Base-by-base conservation (phyloP, 225 moss, liverwort and hornwort genomes). In the Marchantia paleacea region DNA sequence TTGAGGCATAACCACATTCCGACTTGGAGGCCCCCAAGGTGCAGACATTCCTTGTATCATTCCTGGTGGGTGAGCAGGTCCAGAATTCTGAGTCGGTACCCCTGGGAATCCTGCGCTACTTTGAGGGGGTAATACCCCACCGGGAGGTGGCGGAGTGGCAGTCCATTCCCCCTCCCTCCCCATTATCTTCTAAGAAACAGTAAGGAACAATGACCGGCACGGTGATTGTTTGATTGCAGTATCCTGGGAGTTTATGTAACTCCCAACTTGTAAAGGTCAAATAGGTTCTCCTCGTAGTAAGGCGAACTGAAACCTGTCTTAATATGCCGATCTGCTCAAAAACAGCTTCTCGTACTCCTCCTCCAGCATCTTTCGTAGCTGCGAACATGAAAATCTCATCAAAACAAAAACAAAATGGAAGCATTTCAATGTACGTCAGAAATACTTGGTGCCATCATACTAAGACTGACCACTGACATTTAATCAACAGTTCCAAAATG, bases 121-220 rank as follows among this genome's bases (percentile, higher is more conserved):
- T 20, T 58, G 80, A 69, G 62, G 69, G 24, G 83, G 79, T 55
- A 73, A 51, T 29, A 52, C 63, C 48, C 78, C 81, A 67, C 75
- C 78, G 72, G 81, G 78, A 83, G 78, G 83, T 76, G 81, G 83
- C 71, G 86, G 86, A 78, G 74, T 72, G 78, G 86, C 75, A 79
- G 69, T 82, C 86, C 86, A 87, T 68, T 87, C 86, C 81, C 84
- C 86, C 81, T 87, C 86, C 84, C 84, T 84, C 79, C 86, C 86
- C 86, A 87, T 87, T 15, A 20, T 30, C 79, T 24, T 65, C 51
- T 65, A 49, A 53, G 12, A 52, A 65, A 50, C 28, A 30, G 7
- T 30, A 70, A 14, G 66, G 26, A 28, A 66, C 19, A 20, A 76
- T 22, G 20, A 60, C 29, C 49, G 29, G 19, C 55, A 75, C 75